These are phyloP conservation scores for Phytophthora litchii DNA, from an alignment of 352 stramenopile species.

Conservation along the genomic window DNA sequence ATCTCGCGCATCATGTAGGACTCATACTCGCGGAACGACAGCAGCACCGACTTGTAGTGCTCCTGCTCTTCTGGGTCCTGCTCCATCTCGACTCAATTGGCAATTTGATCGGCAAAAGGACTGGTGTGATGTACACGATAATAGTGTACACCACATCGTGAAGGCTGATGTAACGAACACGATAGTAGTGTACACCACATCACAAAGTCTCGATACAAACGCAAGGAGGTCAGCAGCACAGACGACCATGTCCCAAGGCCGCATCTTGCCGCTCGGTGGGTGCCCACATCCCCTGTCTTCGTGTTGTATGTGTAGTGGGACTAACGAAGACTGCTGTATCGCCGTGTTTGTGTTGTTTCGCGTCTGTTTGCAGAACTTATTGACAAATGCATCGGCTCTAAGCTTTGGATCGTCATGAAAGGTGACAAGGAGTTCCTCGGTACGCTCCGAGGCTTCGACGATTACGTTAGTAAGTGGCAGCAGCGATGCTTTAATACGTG, in stretches of 20 bases:
- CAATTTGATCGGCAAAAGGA: neutral
- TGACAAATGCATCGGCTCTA: conserved; percentile 99
- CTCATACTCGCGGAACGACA: conserved; percentile 89
- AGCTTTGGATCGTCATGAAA: conserved; percentile 99
- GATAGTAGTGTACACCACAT: conserved; percentile 22
- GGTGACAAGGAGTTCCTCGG: conserved; percentile 96
- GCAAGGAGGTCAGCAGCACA: conserved; percentile 18
- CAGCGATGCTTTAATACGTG: neutral
- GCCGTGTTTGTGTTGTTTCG: neutral
- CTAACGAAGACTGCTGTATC: neutral
- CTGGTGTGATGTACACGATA: neutral
- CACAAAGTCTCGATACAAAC: conserved; percentile 5
- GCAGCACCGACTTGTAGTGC: conserved; percentile 84
- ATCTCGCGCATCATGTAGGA: conserved; percentile 83
- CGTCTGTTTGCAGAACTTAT: conserved; percentile 91
- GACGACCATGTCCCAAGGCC: conserved; percentile 69
- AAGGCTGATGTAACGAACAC: neutral
- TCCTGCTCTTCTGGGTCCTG: conserved; percentile 76
- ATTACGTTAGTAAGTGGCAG: conserved; percentile 94
- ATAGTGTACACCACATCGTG: neutral
- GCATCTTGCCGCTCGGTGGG: conserved; percentile 82
- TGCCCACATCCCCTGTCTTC: neutral
- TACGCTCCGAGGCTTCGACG: conserved; percentile 95
- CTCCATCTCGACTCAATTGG: conserved; percentile 32
- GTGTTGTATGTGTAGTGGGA: neutral